phyloP scores from a whole-genome alignment of 352 stramenopile species.

The Globisporangium cederbergense region DNA sequence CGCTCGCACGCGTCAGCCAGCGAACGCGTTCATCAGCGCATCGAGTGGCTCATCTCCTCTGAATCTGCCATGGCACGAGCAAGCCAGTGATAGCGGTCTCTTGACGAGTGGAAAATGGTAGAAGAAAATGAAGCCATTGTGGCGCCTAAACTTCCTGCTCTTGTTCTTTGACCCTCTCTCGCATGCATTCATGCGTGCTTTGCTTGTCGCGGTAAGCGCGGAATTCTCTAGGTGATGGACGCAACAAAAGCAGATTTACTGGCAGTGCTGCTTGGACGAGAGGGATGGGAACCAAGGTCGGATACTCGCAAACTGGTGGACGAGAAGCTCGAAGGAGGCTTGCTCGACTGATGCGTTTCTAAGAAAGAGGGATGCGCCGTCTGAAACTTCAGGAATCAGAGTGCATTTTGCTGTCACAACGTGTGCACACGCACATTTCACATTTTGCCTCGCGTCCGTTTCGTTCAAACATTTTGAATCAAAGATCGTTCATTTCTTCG shows the following conservation, averaged over 20 bases:
- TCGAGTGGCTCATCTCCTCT: not conserved
- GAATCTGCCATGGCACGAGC: no score
- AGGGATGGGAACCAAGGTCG: not conserved
- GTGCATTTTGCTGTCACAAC: not conserved
- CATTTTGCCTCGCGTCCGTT: not conserved
- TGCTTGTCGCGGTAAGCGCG: no score
- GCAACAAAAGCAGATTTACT: no score
- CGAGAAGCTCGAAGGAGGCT: not conserved
- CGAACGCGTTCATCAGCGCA: not conserved
- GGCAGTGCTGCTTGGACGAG: not conserved
- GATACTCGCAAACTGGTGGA: not conserved
- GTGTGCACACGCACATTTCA: not conserved
- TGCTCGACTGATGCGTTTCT: not conserved
- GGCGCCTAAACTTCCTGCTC: no score
- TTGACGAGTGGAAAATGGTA: no score
- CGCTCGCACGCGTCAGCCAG: not conserved
- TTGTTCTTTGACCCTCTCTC: no score
- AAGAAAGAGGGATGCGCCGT: not conserved
- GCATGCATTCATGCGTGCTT: no score
- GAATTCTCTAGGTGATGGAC: no score
- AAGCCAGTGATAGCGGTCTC: no score
- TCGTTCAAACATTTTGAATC: not conserved
- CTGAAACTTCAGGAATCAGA: not conserved
- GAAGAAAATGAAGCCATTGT: no score
- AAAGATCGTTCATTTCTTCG: not conserved